These are phyloP conservation scores for Suhomyces bribrorum DNA, from an alignment of 1,139 yeast species.

Conservation along the genomic window DNA sequence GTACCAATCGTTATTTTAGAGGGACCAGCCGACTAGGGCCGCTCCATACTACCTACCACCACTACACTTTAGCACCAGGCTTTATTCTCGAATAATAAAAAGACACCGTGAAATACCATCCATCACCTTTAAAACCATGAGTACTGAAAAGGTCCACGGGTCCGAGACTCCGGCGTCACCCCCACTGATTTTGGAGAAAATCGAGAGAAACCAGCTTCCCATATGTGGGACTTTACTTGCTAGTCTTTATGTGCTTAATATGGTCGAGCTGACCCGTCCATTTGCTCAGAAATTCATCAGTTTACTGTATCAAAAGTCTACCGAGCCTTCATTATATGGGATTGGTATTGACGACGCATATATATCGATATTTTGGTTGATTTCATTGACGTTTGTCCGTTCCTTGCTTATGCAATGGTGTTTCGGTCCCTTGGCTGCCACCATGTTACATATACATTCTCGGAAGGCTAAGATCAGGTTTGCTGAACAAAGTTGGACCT, in stretches of 20 bases:
- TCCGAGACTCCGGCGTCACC: conserved; percentile 2
- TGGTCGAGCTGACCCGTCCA: conserved; percentile 22
- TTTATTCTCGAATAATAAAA: too few species aligned
- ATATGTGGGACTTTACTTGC: conserved; percentile 34
- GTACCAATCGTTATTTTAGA: not conserved
- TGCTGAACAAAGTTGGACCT: conserved; percentile 86
- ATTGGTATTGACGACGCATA: conserved; percentile 59
- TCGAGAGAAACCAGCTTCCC: conserved; percentile 44
- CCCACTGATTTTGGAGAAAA: conserved; percentile 29
- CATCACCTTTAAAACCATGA: too few species aligned
- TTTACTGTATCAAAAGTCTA: conserved; percentile 42
- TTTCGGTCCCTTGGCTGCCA: conserved; percentile 58
- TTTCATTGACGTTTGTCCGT: conserved; percentile 59
- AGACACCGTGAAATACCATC: too few species aligned
- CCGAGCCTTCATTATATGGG: conserved; percentile 37
- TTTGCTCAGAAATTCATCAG: conserved; percentile 47
- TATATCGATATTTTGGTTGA: conserved; percentile 56
- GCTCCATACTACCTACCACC: too few species aligned
- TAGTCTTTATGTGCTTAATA: conserved; percentile 30
- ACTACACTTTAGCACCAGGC: too few species aligned
- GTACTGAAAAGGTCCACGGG: not conserved
- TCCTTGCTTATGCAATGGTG: conserved; percentile 59
- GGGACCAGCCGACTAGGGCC: not conserved
- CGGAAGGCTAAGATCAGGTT: conserved; percentile 62
- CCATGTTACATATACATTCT: conserved; percentile 46